Base-by-base conservation (phyloP, 1,284 basidiomycete genomes). In the Rhizoctonia solani region DNA sequence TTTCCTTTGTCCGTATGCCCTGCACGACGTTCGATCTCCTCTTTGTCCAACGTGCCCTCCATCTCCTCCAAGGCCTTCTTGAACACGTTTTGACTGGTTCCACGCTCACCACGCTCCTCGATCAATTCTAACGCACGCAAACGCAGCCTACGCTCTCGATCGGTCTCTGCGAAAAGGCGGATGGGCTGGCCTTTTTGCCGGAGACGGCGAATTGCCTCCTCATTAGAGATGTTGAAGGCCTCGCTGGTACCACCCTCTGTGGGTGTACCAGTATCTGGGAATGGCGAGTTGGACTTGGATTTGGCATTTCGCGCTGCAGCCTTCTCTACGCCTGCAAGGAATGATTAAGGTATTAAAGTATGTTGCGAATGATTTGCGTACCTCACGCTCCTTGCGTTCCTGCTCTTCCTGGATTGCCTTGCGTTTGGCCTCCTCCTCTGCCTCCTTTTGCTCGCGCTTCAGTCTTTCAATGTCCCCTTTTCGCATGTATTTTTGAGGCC, bases 141-240 rank as follows among this genome's bases (percentile, higher is more conserved):
- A 16, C 97, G 87, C 25, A 98, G 79, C 42, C 95, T 82, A 8
- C 96, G 83, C 54, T 98, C 97, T 77, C 93, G 93, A 79, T 99
- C 96, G 0, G 89, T 87, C 77, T 99, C 97, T 46, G 89, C 97
- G 75, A 99, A 99, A 1, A 99, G 81, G 8, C 94, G 86, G 70
- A 99, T 92, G 1, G 97, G 97, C 75, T 99, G 93, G 27, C 92
- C 93, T 75, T 96, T 96, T 27, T 85, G 81, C 39, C 97, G 88
- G 27, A 99, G 83, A 13, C 97, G 86, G 5, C 91, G 87, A 61
- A 95, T 82, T 27, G 92, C 93, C 75, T 99, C 97, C 69, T 95
- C 91, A 68, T 94, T 92, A 1, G 95, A 93, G 56, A 98, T 91
- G 76, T 94, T 95, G 81, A 95, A 98, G 1, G 46, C 54, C 34